Evolutionary conservation across 2,329 filamentous ascomycete species (phyloP).

Genomic region (Mollisia scopiformis): DNA sequence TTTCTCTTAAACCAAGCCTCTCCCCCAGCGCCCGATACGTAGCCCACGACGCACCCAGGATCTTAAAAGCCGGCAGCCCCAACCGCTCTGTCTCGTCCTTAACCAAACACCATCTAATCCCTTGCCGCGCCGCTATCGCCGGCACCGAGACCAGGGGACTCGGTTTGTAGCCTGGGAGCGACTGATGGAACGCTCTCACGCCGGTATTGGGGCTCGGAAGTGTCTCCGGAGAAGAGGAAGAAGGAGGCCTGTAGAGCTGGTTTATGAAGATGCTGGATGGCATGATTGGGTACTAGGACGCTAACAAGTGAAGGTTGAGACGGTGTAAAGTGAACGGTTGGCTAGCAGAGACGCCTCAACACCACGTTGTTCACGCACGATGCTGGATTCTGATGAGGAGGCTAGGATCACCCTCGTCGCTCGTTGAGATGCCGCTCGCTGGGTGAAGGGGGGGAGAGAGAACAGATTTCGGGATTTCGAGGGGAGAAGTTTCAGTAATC

Average conservation of each 20-base stretch:
- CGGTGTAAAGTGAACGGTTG: too few relatives aligned
- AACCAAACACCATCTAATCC: slow-evolving; percentile 60
- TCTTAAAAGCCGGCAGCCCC: slow-evolving; percentile 77
- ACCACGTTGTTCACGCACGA: not conserved
- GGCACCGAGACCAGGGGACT: slow-evolving; percentile 46
- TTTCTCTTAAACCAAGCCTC: slow-evolving; percentile 44
- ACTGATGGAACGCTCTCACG: slow-evolving; percentile 16
- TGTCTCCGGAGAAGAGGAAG: too few relatives aligned
- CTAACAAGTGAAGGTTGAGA: too few relatives aligned
- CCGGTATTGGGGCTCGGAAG: not conserved
- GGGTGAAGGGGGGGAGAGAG: not conserved
- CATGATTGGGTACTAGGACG: slow-evolving; percentile 3
- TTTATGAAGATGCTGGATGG: slow-evolving; percentile 11
- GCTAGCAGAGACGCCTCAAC: not conserved
- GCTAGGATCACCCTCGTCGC: not conserved
- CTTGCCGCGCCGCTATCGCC: slow-evolving; percentile 58
- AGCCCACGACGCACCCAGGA: slow-evolving; percentile 78
- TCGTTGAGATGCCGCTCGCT: not conserved
- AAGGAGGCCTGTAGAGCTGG: not conserved
- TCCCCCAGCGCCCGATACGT: slow-evolving; percentile 59
- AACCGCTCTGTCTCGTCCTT: slow-evolving; percentile 74
- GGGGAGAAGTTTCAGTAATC: not conserved
- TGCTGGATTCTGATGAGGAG: not conserved
- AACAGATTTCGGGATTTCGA: not conserved
- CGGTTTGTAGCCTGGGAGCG: slow-evolving; percentile 16